Evolutionary conservation across 805 yeast species (phyloP), one percentile per base, ranked within the genome.

Genomic region (Ogataea ramenticola): DNA sequence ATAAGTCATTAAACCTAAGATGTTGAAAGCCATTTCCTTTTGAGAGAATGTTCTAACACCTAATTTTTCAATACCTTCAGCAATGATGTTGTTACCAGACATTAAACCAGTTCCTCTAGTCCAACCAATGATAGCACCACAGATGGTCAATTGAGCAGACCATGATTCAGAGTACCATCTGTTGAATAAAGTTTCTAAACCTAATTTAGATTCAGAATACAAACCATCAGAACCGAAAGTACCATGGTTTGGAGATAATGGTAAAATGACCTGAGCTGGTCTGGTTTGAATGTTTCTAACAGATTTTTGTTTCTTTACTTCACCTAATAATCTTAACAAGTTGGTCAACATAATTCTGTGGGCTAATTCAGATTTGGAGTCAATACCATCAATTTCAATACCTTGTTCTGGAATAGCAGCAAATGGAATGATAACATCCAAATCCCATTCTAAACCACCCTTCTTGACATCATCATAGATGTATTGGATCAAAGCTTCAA

Each of bases 341-440:
- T 93, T 93, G 59, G 98, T 93, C 67, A 93, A 77, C 99, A 93
- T 93, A 59, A 93, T 86, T 70, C 99, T 84, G 70, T 93, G 99
- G 47, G 99, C 99, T 57, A 93, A 79, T 72, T 93, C 99, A 46
- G 97, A 88, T 67, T 82, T 87, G 44, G 98, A 91, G 60, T 87
- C 97, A 58, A 93, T 86, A 63, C 77, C 77, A 60, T 89, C 96
- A 61, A 93, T 70, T 67, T 95, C 97, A 60, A 88, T 86, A 63
- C 99, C 99, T 64, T 88, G 88, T 74, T 93, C 99, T 55, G 99
- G 98, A 58, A 93, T 91, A 49, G 99, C 99, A 54, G 98, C 99
- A 62, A 93, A 93, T 59, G 99, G 99, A 65, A 93, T 80, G 52
- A 93, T 79, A 53, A 80, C 95, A 71, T 93, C 99, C 62, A 93